Evolutionary conservation across 495 filamentous ascomycete species (phyloP).

Genomic region (Recurvomyces mirabilis): DNA sequence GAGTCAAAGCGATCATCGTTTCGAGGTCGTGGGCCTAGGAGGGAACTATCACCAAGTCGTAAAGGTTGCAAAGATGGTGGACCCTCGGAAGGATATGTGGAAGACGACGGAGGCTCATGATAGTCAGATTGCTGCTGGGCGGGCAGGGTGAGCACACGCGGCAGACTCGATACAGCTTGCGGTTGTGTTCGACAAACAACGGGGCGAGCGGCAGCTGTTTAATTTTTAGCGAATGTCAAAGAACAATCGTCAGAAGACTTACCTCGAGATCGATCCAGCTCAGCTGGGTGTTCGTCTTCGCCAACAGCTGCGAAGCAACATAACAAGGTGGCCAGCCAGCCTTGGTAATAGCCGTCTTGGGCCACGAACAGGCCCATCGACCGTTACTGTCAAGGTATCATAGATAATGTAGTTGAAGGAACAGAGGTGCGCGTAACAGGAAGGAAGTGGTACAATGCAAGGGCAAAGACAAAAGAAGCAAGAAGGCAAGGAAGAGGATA

Average conservation of each 20-base stretch:
- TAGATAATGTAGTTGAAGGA: conserved; percentile 3
- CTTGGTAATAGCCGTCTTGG: conserved; percentile 12
- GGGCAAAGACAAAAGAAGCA: background rate
- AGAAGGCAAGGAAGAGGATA: background rate
- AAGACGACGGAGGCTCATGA: too few relatives aligned
- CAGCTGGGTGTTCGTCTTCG: conserved; percentile 9
- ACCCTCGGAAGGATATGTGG: too few relatives aligned
- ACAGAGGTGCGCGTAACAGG: background rate
- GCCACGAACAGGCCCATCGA: conserved; percentile 17
- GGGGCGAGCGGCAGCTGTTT: too few relatives aligned
- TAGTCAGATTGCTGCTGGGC: too few relatives aligned
- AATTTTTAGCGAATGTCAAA: too few relatives aligned
- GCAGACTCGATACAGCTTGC: too few relatives aligned
- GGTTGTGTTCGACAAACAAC: too few relatives aligned
- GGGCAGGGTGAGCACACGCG: too few relatives aligned
- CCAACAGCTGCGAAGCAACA: conserved; percentile 14
- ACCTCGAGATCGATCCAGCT: conserved; percentile 4
- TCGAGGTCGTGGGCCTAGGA: too few relatives aligned
- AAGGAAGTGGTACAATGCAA: background rate
- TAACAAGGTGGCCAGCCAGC: conserved; percentile 20
- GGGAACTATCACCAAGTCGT: too few relatives aligned
- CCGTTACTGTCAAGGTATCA: conserved; percentile 8
- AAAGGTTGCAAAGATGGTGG: too few relatives aligned
- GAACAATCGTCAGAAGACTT: background rate
- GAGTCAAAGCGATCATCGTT: background rate